These are phyloP conservation scores for Pythium periplocum DNA, from an alignment of 352 stramenopile species.

Conservation along the genomic window DNA sequence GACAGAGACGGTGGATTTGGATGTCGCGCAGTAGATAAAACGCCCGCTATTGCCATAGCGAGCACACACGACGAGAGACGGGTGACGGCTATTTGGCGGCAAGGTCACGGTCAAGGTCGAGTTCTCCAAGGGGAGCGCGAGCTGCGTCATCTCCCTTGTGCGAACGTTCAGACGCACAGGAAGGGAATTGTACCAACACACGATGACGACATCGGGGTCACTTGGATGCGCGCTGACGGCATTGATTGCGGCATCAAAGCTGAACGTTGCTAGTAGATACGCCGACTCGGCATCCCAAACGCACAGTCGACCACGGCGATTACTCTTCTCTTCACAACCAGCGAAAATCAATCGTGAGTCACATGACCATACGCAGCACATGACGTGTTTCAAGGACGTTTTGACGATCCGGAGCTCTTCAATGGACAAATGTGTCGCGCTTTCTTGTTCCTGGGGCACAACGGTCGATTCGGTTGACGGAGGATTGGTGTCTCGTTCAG, in stretches of 20 bases:
- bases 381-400: constrained; percentile 54
- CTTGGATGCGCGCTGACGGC: constrained; percentile 45
- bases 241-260: constrained; percentile 54
- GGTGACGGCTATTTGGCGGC: constrained; percentile 46
- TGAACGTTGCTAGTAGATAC: constrained; percentile 49
- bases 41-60: constrained; percentile 42
- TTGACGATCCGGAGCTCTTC: constrained; percentile 51
- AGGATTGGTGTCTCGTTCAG: too few species aligned
- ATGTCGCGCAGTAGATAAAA: constrained; percentile 67
- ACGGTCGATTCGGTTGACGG: too few species aligned
- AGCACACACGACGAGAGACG: constrained; percentile 45
- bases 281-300: constrained; percentile 64
- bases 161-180: constrained; percentile 49
- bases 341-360: constrained; percentile 54
- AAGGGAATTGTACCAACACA: constrained; percentile 52
- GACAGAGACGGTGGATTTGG: constrained; percentile 58
- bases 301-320: constrained; percentile 42
- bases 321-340: constrained; percentile 65
- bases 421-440: constrained; percentile 22
- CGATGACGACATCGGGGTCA: constrained; percentile 46
- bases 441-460: not conserved
- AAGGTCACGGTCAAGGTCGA: constrained; percentile 39
- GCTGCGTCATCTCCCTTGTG: constrained; percentile 21
- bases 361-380: constrained; percentile 59
- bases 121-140: constrained; percentile 45